These are phyloP conservation scores for Conidiobolus incongruus DNA, from an alignment of 371 early-diverging fungal genomes.

Conservation along the genomic window DNA sequence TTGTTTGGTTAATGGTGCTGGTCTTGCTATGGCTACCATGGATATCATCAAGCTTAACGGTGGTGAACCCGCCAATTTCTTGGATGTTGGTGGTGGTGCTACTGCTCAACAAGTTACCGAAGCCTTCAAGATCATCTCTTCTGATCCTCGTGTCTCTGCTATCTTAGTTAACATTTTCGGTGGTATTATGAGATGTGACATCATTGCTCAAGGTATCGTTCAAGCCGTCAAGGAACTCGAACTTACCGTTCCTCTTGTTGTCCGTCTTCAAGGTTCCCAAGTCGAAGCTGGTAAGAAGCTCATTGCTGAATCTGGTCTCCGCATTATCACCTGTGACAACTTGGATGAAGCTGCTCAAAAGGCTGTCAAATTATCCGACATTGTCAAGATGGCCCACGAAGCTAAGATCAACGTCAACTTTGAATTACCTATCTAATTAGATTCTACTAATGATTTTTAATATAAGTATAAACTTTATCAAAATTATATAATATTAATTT, in stretches of 20 bases:
- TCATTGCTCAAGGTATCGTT: constrained; percentile 95
- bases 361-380: constrained; percentile 79
- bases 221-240: constrained; percentile 77
- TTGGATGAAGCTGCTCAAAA: constrained; percentile 86
- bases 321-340: constrained; percentile 82
- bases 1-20: constrained; percentile 88
- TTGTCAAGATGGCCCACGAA: constrained; percentile 47
- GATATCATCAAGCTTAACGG: constrained; percentile 97
- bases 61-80: constrained; percentile 98
- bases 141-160: constrained; percentile 83
- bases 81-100: constrained; percentile 96
- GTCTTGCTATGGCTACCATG: constrained; percentile 98
- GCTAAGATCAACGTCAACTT: constrained; percentile 41
- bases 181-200: constrained; percentile 97
- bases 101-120: constrained; percentile 89
- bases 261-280: constrained; percentile 83
- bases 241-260: constrained; percentile 82
- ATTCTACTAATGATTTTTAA: constrained; percentile 4
- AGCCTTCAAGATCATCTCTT: constrained; percentile 94
- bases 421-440: constrained; percentile 17
- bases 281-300: constrained; percentile 71
- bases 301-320: constrained; percentile 73
- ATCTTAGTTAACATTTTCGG: constrained; percentile 98
- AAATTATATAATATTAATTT: no score
- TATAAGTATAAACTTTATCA: constrained; percentile 18